Percentiles rank a stretch among this genome's conserved stretches.
These are phyloP conservation scores for Ulvella scutata DNA, from an alignment of 139 green algal genomes.

Conservation along the genomic window DNA sequence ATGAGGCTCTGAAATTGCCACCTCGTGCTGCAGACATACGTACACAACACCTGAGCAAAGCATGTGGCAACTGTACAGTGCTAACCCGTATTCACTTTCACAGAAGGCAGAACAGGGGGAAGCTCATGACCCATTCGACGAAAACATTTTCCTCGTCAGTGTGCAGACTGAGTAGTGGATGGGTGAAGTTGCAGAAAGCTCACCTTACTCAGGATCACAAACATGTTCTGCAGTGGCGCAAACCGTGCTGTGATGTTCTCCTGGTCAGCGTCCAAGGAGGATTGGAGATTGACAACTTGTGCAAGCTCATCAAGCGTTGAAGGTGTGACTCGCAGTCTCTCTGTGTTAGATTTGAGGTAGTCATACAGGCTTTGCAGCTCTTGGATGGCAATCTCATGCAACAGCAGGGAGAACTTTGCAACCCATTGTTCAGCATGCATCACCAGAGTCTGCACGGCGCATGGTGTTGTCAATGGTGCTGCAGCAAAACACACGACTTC, in stretches of 20 bases:
- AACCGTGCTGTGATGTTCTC: constrained; percentile 21
- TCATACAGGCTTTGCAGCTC: constrained; percentile 40
- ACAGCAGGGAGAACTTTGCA: constrained; percentile 51
- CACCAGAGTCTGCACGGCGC: constrained; percentile 38
- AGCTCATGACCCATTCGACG: too few relatives aligned
- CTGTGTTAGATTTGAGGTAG: constrained; percentile 29
- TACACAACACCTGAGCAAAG: too few relatives aligned
- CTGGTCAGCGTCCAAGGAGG: constrained; percentile 35
- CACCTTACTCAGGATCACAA: neutral
- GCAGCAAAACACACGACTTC: neutral
- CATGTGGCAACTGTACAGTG: too few relatives aligned
- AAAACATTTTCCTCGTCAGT: too few relatives aligned
- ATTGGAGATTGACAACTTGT: constrained; percentile 47
- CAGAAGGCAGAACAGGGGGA: too few relatives aligned
- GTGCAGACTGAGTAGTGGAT: too few relatives aligned
- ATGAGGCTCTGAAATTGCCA: constrained; percentile 32
- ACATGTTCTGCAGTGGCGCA: constrained; percentile 14
- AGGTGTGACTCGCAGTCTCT: constrained; percentile 10
- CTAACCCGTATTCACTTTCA: too few relatives aligned
- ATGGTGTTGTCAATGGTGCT: neutral
- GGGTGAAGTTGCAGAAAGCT: too few relatives aligned
- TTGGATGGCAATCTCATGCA: constrained; percentile 35
- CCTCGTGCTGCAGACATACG: neutral
- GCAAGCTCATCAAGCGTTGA: constrained; percentile 54
- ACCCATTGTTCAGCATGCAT: constrained; percentile 66